Evolutionary conservation across 257 asterid genomes (phyloP).

Genomic region (Solanum ahanhuiri): DNA sequence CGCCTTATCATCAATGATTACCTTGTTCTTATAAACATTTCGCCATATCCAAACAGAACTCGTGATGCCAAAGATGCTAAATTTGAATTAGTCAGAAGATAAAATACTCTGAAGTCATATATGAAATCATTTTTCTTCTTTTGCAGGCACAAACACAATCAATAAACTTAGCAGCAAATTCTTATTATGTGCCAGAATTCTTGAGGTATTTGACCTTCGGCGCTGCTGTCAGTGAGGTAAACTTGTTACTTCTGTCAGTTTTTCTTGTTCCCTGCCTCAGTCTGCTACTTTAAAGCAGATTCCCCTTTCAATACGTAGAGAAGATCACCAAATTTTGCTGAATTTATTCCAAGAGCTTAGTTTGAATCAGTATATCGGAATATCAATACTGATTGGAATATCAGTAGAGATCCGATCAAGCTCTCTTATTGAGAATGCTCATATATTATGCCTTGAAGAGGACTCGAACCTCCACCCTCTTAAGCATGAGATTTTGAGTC

Average conservation of each 20-base stretch:
- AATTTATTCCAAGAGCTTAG: no score
- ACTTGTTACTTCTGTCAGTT: not conserved
- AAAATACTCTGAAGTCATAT: not conserved
- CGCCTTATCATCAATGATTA: not conserved
- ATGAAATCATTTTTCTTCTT: not conserved
- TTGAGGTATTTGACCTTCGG: constrained; percentile 43
- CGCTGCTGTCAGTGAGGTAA: constrained; percentile 72
- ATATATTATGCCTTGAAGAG: not conserved
- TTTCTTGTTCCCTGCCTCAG: no score
- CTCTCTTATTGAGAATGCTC: not conserved
- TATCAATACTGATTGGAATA: no score
- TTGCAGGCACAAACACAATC: constrained; percentile 39
- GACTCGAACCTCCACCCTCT: not conserved
- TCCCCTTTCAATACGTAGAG: no score
- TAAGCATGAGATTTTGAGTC: not conserved
- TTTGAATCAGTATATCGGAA: not conserved
- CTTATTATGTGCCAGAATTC: constrained; percentile 44
- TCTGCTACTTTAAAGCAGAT: no score
- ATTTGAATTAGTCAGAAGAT: not conserved
- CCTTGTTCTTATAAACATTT: not conserved
- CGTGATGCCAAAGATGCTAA: not conserved
- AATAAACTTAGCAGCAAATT: constrained; percentile 41
- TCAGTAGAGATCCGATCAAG: not conserved
- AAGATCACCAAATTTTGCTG: no score
- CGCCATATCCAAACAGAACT: not conserved